phyloP scores from a whole-genome alignment of 2,329 filamentous ascomycete genomes.

The Monosporascus sp. region DNA sequence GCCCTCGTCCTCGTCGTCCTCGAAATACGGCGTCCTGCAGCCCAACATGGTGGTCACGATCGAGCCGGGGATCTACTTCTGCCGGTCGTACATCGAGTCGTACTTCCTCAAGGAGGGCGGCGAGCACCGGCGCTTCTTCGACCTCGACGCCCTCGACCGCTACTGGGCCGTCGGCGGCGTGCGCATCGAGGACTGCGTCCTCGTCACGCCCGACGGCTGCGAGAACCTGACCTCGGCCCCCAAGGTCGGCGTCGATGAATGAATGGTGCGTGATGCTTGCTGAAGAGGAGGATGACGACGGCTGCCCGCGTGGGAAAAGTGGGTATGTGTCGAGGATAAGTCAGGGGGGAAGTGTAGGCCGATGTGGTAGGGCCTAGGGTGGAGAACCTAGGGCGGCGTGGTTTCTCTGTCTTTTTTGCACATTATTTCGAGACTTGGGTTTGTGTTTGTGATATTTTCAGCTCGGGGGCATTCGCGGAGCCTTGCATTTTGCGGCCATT shows the following conservation, averaged over 20 bases:
- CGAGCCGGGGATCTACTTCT: slow-evolving; percentile 77
- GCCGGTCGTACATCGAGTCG: slow-evolving; percentile 64
- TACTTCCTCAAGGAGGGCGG: slow-evolving; percentile 56
- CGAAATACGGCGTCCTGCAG: slow-evolving; percentile 34
- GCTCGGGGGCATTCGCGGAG: no score
- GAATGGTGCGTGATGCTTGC: background rate
- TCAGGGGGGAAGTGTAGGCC: no score
- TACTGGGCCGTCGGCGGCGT: slow-evolving; percentile 83
- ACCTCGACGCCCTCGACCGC: slow-evolving; percentile 56
- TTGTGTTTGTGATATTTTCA: no score
- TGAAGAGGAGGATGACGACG: background rate
- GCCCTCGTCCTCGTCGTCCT: slow-evolving; percentile 1
- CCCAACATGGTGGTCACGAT: slow-evolving; percentile 70
- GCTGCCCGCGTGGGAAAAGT: no score
- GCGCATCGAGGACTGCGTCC: slow-evolving; percentile 85
- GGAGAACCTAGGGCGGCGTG: no score
- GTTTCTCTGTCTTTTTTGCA: no score
- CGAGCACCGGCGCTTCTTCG: slow-evolving; percentile 57
- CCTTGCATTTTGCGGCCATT: no score
- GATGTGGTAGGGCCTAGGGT: no score
- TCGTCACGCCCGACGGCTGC: slow-evolving; percentile 70
- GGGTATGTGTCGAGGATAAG: no score
- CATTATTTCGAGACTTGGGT: no score
- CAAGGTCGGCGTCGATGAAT: slow-evolving; percentile 59
- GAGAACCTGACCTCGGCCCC: slow-evolving; percentile 81